Evolutionary conservation across 1,284 basidiomycete species (phyloP).

Genomic region (Porphyrellus sp.): DNA sequence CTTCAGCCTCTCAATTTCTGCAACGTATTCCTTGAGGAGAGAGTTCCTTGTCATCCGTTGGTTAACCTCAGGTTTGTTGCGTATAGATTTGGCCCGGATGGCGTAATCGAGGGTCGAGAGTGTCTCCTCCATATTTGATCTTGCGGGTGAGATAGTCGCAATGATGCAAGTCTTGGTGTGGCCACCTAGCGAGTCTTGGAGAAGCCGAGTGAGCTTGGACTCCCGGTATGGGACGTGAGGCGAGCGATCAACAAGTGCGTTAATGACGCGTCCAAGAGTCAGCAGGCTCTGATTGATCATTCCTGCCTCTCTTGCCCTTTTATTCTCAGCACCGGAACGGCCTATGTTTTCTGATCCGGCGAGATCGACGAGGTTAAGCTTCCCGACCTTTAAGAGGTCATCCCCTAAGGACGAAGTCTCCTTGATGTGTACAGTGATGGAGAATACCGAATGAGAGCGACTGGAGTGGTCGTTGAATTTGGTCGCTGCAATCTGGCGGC

Average conservation of each 20-base stretch:
- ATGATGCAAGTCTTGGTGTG: slow-evolving; percentile 98
- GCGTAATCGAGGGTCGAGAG: slow-evolving; percentile 98
- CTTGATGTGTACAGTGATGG: slow-evolving; percentile 91
- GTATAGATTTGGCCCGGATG: slow-evolving; percentile 92
- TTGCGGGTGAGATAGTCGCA: slow-evolving; percentile 90
- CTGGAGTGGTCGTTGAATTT: slow-evolving; percentile 98
- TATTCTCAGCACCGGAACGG: slow-evolving; percentile 92
- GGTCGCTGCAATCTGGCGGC: slow-evolving; percentile 93
- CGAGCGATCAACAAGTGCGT: slow-evolving; percentile 90
- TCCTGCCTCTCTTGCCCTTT: slow-evolving; percentile 93
- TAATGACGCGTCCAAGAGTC: slow-evolving; percentile 96
- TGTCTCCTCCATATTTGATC: slow-evolving; percentile 95
- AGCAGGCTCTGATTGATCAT: slow-evolving; percentile 99
- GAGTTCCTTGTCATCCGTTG: slow-evolving; percentile 91
- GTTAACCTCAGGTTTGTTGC: slow-evolving; percentile 95
- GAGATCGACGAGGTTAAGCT: slow-evolving; percentile 95
- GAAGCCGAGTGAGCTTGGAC: slow-evolving; percentile 92
- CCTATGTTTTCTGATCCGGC: slow-evolving; percentile 99
- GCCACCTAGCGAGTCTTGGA: slow-evolving; percentile 99
- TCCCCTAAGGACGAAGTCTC: slow-evolving; percentile 79
- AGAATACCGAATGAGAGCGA: slow-evolving; percentile 98
- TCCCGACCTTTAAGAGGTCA: slow-evolving; percentile 89
- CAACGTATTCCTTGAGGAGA: slow-evolving; percentile 90
- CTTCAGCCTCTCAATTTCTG: slow-evolving; percentile 94
- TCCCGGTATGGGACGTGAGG: slow-evolving; percentile 93